These are phyloP conservation scores for Rosa persica DNA, from an alignment of 306 rosid genomes.

Conservation along the genomic window DNA sequence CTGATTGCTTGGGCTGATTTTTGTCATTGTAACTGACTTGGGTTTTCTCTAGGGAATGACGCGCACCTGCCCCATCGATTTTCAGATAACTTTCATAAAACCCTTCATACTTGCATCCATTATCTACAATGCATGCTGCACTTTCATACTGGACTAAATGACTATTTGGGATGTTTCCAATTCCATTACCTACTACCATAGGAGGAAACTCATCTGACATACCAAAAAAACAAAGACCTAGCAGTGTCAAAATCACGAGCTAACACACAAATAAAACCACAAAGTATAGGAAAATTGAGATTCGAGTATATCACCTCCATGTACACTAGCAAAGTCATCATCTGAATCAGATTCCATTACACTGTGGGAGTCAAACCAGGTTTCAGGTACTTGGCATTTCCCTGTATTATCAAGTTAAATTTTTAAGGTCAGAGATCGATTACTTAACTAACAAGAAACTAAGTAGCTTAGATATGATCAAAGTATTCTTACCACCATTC, in stretches of 20 bases:
- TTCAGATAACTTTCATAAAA: slow-evolving; percentile 71
- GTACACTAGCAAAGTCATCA: slow-evolving; percentile 84
- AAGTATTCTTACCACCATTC: slow-evolving; percentile 38
- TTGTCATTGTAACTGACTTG: slow-evolving; percentile 52
- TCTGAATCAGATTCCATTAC: slow-evolving; percentile 81
- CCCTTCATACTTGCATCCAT: slow-evolving; percentile 57
- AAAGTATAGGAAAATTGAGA: slow-evolving; percentile 16
- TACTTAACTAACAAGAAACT: not conserved
- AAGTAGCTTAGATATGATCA: too few relatives aligned
- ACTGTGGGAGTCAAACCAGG: slow-evolving; percentile 87
- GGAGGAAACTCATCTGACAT: slow-evolving; percentile 66
- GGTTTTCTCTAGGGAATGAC: slow-evolving; percentile 43
- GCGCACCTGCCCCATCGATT: slow-evolving; percentile 49
- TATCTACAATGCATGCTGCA: slow-evolving; percentile 62
- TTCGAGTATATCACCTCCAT: slow-evolving; percentile 61
- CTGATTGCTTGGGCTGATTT: slow-evolving; percentile 48
- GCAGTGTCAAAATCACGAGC: not conserved
- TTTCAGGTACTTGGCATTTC: slow-evolving; percentile 59
- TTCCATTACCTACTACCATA: slow-evolving; percentile 36
- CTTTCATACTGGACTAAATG: slow-evolving; percentile 74
- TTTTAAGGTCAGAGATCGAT: not conserved
- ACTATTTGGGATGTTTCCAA: slow-evolving; percentile 49
- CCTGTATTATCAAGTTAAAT: slow-evolving; percentile 33
- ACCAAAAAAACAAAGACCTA: slow-evolving; percentile 14
- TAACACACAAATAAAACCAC: slow-evolving; percentile 1